Base-by-base conservation (phyloP, 768 basidiomycete genomes). In the Pleurotus tuber-regium region DNA sequence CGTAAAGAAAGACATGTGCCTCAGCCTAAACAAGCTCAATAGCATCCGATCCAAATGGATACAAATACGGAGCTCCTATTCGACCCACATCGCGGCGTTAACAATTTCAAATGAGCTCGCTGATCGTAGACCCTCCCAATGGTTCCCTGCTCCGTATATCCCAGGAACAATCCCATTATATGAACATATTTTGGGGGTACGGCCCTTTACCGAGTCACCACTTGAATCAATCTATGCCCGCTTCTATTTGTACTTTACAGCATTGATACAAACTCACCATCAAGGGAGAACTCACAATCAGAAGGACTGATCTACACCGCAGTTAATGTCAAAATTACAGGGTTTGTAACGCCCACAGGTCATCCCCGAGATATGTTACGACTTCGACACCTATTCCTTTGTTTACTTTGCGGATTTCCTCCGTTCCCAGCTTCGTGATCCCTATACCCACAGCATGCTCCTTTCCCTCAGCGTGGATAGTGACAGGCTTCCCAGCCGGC, bases 381-480 rank as follows among this genome's bases (percentile, higher is more conserved):
- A 87, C 85, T 69, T 98, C 94, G 6, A 97, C 91, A 0, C 84
- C 96, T 30, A 94, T 77, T 33, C 84, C 92, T 69, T 97, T 98
- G 64, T 96, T 98, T 41, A 94, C 73, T 63, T 73, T 79, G 69
- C 84, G 83, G 66, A 99, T 97, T 39, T 98, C 93, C 64, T 95
- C 93, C 35, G 91, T 92, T 39, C 79, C 72, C 54, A 95, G 70
- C 65, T 88, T 88, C 50, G 86, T 84, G 50, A 92, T 67, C 7
- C 96, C 96, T 49, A 98, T 78, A 0, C 86, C 96, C 28, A 89
- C 85, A 1, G 94, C 87, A 58, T 92, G 84, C 58, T 93, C 89
- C 69, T 98, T 98, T 8, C 96, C 96, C 69, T 98, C 94, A n/a
- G 95, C 92, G 59, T 87, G 78, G 44, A 99, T 84, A 2, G 90